Base-by-base conservation (phyloP, 345 rosid genomes). In the Citrus sp. region DNA sequence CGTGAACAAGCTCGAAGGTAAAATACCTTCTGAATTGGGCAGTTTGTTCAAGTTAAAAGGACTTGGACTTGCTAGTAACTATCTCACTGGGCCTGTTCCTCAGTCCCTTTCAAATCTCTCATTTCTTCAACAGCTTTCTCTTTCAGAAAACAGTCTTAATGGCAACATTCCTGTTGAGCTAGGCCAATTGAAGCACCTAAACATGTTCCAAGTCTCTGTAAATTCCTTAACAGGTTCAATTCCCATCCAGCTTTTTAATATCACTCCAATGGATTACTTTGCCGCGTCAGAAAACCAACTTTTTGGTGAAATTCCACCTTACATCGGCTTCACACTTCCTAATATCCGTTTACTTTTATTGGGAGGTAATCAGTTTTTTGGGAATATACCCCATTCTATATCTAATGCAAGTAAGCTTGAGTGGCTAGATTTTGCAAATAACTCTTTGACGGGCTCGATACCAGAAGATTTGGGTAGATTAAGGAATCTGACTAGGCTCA, bases 91-190 rank as follows among this genome's bases (percentile, higher is more conserved):
- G 3, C 8, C 38, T 14, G 66, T 86, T 60, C 88, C 86, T 1
- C 46, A 21, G 21, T 72, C 85, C 6, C 21, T 82, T 4, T 70
- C 66, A 0, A 86, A 86, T 22, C 76, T 86, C 9, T 80, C 85
- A 3, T 14, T 67, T 6, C 67, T 77, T 13, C 8, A 18, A 0
- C 5, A 76, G 14, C 37, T 84, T 9, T 55, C 58, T 65, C 71
- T 79, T 19, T 76, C 82, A 5, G 75, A 77, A 32, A 85, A 85
- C 76, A 58, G 77, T 34, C 75, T 85, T 27, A 65, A 78, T 1
- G 83, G 85, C 63, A 30, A 65, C 28, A 60, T 84, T 22, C 87
- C 87, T 2, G 12, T n/a, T n/a, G 82, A 55, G 35, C 66, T 84
- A 1, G 82, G 84, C 58, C 69, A 34, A 65, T 25, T 84, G 21